Evolutionary conservation across 2,329 filamentous ascomycete species (phyloP).

Genomic region (Fusarium musae): DNA sequence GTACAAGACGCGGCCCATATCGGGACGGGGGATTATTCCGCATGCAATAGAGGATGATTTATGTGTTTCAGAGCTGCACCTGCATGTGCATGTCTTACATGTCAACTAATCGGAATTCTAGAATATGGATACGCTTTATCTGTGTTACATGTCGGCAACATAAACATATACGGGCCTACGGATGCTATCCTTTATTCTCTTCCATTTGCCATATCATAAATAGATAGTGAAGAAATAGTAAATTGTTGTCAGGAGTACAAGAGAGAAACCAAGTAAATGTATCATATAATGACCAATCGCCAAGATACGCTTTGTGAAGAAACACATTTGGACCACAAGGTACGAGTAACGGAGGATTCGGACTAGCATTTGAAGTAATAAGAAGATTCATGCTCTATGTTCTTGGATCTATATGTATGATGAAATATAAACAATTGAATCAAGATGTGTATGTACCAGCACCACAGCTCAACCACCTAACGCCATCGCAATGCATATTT

Average conservation of each 20-base stretch:
- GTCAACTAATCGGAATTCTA: background rate
- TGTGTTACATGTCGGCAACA: background rate
- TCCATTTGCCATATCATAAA: background rate
- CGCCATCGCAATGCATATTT: slow-evolving; percentile 8
- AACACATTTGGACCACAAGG: background rate
- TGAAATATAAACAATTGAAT: slow-evolving; percentile 34
- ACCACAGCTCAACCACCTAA: background rate
- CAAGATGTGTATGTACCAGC: slow-evolving; percentile 33
- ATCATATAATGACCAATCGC: background rate
- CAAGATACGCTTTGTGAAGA: background rate
- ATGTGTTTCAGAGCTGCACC: slow-evolving; percentile 25
- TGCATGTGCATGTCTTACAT: slow-evolving; percentile 31
- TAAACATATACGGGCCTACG: background rate
- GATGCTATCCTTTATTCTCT: background rate
- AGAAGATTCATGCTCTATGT: background rate
- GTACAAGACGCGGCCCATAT: background rate
- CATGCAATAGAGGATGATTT: slow-evolving; percentile 10
- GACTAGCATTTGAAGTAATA: background rate
- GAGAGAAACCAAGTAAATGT: background rate
- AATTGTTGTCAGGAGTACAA: background rate
- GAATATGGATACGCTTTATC: background rate
- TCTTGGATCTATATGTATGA: slow-evolving; percentile 14
- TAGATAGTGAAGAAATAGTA: background rate
- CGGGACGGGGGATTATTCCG: background rate
- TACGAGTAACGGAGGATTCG: background rate